Conservation (phyloP, 352 stramenopile genomes). For the Phytophthora melonis region DNA sequence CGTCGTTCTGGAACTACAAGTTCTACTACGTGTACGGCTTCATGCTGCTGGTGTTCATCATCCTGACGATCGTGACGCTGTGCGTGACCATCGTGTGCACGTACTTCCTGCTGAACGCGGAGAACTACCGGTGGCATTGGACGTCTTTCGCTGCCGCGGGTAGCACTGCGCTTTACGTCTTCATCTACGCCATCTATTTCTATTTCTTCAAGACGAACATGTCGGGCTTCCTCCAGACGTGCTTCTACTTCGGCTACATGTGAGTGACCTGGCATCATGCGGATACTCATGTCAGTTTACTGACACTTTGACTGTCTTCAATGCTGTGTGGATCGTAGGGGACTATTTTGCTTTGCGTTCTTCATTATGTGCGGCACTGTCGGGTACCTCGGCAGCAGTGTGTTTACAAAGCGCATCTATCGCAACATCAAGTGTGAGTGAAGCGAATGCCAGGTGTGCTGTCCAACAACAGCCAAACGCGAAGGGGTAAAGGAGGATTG, state of each 20-base stretch:
- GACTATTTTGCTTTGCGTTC: conserved; percentile 93
- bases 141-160: conserved; percentile 95
- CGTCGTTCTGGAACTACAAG: conserved; percentile 99
- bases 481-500: conserved; percentile 32
- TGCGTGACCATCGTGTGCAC: conserved; percentile 99
- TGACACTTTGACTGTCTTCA: not conserved
- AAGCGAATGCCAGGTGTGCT: conserved; percentile 35
- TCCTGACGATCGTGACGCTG: conserved; percentile 97
- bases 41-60: conserved; percentile 98
- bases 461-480: conserved; percentile 4
- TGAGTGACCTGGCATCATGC: conserved; percentile 42
- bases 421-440: conserved; percentile 96
- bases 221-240: conserved; percentile 98
- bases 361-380: conserved; percentile 95
- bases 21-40: conserved; percentile 99
- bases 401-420: conserved; percentile 97
- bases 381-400: conserved; percentile 90
- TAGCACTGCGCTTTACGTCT: conserved; percentile 97
- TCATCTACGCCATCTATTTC: conserved; percentile 99
- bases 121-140: conserved; percentile 99
- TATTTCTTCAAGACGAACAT: conserved; percentile 99
- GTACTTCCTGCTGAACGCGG: conserved; percentile 98
- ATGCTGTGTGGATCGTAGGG: conserved; percentile 52
- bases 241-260: conserved; percentile 99
- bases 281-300: not conserved